These are phyloP conservation scores for Ramaria rubella DNA, from an alignment of 768 basidiomycete genomes.

Conservation along the genomic window DNA sequence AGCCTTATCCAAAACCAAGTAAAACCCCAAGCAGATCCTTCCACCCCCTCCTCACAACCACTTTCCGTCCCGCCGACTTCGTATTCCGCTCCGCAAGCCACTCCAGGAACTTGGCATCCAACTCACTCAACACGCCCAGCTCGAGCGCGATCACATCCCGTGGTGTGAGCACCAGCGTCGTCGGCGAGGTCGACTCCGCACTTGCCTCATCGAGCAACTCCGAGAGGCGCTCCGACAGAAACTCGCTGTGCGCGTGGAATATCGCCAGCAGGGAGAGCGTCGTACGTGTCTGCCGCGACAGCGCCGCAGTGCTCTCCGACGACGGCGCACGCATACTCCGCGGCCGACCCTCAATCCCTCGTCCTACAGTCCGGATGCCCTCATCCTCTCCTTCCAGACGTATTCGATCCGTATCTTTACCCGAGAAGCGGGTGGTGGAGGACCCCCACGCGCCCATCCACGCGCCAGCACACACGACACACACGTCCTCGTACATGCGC, in stretches of 20 bases:
- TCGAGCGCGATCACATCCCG: slow-evolving; percentile 63
- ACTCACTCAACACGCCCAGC: slow-evolving; percentile 62
- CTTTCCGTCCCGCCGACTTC: slow-evolving; percentile 24
- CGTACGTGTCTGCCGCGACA: slow-evolving; percentile 30
- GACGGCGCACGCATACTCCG: not conserved
- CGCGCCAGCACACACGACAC: slow-evolving; percentile 73
- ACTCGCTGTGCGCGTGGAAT: slow-evolving; percentile 56
- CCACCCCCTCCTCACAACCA: slow-evolving; percentile 41
- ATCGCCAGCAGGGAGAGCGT: slow-evolving; percentile 59
- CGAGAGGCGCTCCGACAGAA: slow-evolving; percentile 45
- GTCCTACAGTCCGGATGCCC: slow-evolving; percentile 51
- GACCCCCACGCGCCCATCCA: slow-evolving; percentile 59
- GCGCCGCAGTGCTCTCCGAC: slow-evolving; percentile 18
- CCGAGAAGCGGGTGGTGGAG: not conserved
- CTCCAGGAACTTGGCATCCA: slow-evolving; percentile 70
- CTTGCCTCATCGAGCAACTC: slow-evolving; percentile 19
- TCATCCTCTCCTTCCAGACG: slow-evolving; percentile 65
- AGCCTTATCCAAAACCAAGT: slow-evolving; percentile 35
- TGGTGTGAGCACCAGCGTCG: slow-evolving; percentile 43
- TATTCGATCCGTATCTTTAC: slow-evolving; percentile 56
- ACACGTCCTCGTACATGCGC: slow-evolving; percentile 81
- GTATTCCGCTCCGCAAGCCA: slow-evolving; percentile 65
- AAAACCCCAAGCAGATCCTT: slow-evolving; percentile 39
- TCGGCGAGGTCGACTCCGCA: slow-evolving; percentile 2
- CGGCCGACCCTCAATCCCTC: slow-evolving; percentile 65